Evolutionary conservation across 495 filamentous ascomycete species (phyloP).

Genomic region (Pyrenula aspistea): DNA sequence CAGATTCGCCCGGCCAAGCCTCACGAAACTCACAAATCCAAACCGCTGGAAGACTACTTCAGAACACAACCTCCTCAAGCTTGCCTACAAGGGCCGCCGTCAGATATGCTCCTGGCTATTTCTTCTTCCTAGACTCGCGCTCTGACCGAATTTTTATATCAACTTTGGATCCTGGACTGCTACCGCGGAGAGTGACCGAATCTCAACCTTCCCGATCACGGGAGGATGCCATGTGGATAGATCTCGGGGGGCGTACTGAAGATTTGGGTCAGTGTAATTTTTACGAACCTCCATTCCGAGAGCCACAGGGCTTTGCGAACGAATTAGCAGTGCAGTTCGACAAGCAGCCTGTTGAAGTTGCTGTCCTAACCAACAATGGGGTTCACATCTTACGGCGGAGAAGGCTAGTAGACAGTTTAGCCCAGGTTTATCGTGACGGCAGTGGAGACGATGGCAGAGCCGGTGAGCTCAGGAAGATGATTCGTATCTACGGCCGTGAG

Average conservation of each 20-base stretch:
- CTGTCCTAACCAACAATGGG: conserved; percentile 80
- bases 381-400: conserved; percentile 73
- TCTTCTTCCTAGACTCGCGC: conserved; percentile 65
- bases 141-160: conserved; percentile 69
- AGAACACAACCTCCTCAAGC: conserved; percentile 16
- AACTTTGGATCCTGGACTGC: conserved; percentile 72
- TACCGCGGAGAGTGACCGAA: conserved; percentile 47
- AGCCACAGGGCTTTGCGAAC: conserved; percentile 80
- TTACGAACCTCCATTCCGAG: conserved; percentile 52
- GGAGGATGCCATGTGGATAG: conserved; percentile 68
- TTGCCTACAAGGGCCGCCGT: conserved; percentile 39
- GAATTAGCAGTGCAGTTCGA: conserved; percentile 93
- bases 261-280: conserved; percentile 64
- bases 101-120: conserved; percentile 80
- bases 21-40: conserved; percentile 11
- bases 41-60: conserved; percentile 11
- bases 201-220: conserved; percentile 32
- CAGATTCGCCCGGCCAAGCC: conserved; percentile 13
- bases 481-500: conserved; percentile 66
- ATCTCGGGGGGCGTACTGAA: conserved; percentile 55
- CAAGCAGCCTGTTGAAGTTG: conserved; percentile 64
- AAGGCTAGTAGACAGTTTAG: conserved; percentile 87
- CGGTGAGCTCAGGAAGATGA: conserved; percentile 68
- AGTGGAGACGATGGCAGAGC: conserved; percentile 69
- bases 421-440: conserved; percentile 59